These are phyloP conservation scores for Lasiosphaeriaceae sp. DNA, from an alignment of 495 filamentous ascomycete genomes.

Conservation along the genomic window DNA sequence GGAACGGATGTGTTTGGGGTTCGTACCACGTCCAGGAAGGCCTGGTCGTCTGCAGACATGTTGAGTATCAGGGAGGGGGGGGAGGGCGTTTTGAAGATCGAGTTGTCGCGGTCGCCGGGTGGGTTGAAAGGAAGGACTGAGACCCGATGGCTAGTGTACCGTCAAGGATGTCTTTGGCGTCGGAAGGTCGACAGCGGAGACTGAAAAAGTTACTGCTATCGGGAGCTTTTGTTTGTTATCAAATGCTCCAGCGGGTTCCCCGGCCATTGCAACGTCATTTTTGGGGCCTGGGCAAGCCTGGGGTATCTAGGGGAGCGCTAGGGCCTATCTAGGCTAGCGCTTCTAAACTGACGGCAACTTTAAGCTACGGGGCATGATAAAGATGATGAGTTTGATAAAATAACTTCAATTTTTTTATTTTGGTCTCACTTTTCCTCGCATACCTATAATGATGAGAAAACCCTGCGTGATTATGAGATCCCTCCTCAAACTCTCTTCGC, in stretches of 20 bases:
- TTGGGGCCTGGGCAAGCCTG: not conserved
- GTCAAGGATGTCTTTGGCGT: no score
- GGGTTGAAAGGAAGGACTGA: no score
- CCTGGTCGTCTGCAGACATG: slow-evolving; percentile 62
- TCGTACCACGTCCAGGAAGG: slow-evolving; percentile 58
- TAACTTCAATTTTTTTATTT: no score
- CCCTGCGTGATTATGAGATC: not conserved
- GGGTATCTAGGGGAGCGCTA: no score
- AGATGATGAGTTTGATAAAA: no score
- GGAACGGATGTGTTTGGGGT: not conserved
- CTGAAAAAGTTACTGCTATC: slow-evolving; percentile 1
- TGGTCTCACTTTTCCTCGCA: no score
- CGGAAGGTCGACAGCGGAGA: no score
- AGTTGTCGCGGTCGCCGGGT: not conserved
- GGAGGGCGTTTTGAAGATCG: not conserved
- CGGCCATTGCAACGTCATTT: not conserved
- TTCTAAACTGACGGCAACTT: no score
- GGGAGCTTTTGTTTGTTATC: not conserved
- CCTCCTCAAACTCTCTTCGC: slow-evolving; percentile 44
- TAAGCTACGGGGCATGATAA: no score
- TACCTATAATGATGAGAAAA: no score
- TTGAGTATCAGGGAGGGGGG: not conserved
- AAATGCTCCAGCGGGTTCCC: not conserved
- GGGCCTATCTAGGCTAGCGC: no score
- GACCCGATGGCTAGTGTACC: no score